Percentiles rank a stretch among this genome's conserved stretches.
Conservation (phyloP, 1,139 yeast genomes). For the Yamadazyma oceani region DNA sequence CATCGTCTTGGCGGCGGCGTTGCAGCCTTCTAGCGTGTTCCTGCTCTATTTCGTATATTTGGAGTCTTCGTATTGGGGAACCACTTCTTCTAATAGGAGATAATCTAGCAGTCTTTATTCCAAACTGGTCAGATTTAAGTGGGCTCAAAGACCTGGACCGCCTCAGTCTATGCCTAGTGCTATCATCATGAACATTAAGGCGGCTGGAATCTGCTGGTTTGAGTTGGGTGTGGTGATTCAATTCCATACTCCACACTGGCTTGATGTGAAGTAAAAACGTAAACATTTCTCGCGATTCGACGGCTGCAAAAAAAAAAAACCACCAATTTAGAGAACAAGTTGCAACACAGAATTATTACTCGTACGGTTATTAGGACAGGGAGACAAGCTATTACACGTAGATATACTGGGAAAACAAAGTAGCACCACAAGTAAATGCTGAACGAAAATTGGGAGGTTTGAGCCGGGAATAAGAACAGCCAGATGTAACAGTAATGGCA, state of each 20-base stretch:
- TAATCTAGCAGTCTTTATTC: slow-evolving; percentile 4
- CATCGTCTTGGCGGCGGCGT: slow-evolving; percentile 3
- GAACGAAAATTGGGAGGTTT: too few species aligned
- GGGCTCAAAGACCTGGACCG: slow-evolving; percentile 11
- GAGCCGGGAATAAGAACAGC: too few species aligned
- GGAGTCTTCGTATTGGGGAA: slow-evolving; percentile 34
- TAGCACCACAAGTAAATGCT: too few species aligned
- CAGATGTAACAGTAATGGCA: too few species aligned
- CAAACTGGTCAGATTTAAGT: slow-evolving; percentile 5
- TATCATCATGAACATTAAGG: background rate
- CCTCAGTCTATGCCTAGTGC: slow-evolving; percentile 1
- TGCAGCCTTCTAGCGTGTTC: slow-evolving; percentile 10
- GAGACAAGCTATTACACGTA: too few species aligned
- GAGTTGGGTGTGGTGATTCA: background rate
- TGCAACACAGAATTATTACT: too few species aligned
- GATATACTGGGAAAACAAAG: too few species aligned
- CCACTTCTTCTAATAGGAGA: slow-evolving; percentile 39
- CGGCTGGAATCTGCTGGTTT: background rate
- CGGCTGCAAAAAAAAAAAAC: background rate
- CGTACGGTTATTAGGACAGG: too few species aligned
- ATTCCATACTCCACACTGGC: background rate
- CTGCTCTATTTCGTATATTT: slow-evolving; percentile 30
- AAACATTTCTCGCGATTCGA: too few species aligned
- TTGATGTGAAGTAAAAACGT: background rate
- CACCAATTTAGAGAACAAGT: too few species aligned